Conservation (phyloP, 495 filamentous ascomycete species). For the Podospora pseudoanserina region DNA sequence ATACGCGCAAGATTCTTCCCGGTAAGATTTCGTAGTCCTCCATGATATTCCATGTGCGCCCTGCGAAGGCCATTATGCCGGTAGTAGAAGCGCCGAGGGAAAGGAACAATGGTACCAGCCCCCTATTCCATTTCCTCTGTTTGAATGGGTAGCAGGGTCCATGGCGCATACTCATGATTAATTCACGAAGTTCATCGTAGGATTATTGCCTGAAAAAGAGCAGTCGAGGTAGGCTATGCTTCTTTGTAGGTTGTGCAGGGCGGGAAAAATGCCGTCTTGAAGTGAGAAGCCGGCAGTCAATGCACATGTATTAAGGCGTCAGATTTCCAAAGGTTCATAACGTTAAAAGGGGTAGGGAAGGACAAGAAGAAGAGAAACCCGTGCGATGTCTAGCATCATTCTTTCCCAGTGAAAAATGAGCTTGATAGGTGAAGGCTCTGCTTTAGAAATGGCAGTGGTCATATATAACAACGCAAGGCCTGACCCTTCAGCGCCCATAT, state of each 20-base stretch:
- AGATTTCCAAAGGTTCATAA: not conserved
- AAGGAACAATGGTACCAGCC: not conserved
- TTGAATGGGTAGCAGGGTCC: not conserved
- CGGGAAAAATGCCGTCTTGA: too few relatives aligned
- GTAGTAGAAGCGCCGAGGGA: not conserved
- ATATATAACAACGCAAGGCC: not conserved
- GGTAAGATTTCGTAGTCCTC: not conserved
- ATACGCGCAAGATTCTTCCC: too few relatives aligned
- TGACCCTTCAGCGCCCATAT: not conserved
- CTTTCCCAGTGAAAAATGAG: not conserved
- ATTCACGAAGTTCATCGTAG: not conserved
- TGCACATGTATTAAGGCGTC: not conserved
- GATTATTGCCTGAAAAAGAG: not conserved
- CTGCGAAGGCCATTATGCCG: not conserved
- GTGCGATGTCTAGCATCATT: not conserved
- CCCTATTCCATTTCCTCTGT: not conserved
- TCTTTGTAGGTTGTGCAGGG: too few relatives aligned
- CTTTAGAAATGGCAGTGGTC: not conserved
- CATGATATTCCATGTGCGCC: not conserved
- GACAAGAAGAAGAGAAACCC: not conserved
- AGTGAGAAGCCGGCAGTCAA: too few relatives aligned
- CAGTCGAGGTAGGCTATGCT: not conserved
- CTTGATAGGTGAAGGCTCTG: not conserved
- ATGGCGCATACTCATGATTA: not conserved
- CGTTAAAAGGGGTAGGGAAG: too few relatives aligned